A percentile compares a stretch with the other conserved stretches of the same genome.
These are phyloP conservation scores for Citrus inodora DNA, from an alignment of 345 rosid species.

Conservation along the genomic window DNA sequence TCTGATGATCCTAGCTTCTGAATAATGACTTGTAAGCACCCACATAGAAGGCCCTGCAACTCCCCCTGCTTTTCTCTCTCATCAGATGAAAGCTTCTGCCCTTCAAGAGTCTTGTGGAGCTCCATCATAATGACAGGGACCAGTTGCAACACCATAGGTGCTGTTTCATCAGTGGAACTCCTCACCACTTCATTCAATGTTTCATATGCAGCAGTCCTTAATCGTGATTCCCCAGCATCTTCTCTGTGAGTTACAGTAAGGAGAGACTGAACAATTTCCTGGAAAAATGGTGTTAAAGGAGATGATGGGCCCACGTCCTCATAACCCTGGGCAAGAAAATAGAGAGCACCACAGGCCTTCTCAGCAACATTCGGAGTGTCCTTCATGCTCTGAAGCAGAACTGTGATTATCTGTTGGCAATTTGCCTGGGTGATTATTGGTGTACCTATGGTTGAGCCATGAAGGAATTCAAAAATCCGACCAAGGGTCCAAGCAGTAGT, in stretches of 20 bases:
- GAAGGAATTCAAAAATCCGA: constrained; percentile 42
- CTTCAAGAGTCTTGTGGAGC: constrained; percentile 71
- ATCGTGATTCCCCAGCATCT: constrained; percentile 40
- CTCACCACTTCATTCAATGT: constrained; percentile 37
- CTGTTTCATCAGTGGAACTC: constrained; percentile 51
- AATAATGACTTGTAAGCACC: constrained; percentile 69
- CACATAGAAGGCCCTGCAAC: constrained; percentile 73
- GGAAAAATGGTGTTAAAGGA: constrained; percentile 68
- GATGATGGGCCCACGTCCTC: constrained; percentile 38
- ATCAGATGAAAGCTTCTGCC: constrained; percentile 51
- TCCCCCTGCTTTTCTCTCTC: constrained; percentile 67
- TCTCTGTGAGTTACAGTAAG: constrained; percentile 67
- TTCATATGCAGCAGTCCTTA: constrained; percentile 43
- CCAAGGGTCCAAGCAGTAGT: constrained; percentile 49
- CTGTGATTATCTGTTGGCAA: constrained; percentile 40
- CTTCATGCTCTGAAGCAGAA: constrained; percentile 42
- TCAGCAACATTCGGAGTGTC: constrained; percentile 41
- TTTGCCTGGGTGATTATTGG: constrained; percentile 36
- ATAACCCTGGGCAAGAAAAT: constrained; percentile 44
- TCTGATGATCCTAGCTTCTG: constrained; percentile 66
- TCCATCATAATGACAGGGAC: constrained; percentile 63
- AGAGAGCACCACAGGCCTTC: constrained; percentile 47
- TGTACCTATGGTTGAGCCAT: constrained; percentile 35
- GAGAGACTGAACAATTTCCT: constrained; percentile 68
- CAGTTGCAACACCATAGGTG: constrained; percentile 59